Conservation (phyloP, 805 yeast species). For the Yarrowia sp. region DNA sequence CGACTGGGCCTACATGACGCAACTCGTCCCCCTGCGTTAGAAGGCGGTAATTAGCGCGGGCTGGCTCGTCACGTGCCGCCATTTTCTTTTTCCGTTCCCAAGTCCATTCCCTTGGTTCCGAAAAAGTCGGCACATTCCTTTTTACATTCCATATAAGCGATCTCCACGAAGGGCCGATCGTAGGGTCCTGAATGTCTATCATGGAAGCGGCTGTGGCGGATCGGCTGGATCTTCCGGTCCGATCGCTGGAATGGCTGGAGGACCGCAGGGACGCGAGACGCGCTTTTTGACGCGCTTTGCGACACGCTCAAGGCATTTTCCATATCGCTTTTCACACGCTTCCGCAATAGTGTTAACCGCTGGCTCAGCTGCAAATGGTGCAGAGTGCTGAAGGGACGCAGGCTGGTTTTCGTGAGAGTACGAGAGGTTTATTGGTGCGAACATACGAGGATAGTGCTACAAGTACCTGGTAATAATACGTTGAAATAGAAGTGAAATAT, state of each 20-base stretch:
- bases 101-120: too few species aligned
- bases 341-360: slow-evolving; percentile 7
- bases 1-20: too few species aligned
- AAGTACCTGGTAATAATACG: too few species aligned
- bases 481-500: too few species aligned
- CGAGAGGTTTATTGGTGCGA: too few species aligned
- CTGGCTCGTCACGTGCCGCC: neutral
- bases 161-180: neutral
- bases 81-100: neutral
- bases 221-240: neutral
- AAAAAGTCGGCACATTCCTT: slow-evolving; percentile 8
- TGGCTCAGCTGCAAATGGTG: neutral
- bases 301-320: neutral
- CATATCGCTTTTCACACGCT: neutral
- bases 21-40: neutral
- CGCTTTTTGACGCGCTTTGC: neutral
- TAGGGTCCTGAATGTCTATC: neutral
- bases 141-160: slow-evolving; percentile 9
- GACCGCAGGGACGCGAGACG: too few species aligned
- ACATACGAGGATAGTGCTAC: too few species aligned
- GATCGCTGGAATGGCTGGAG: neutral
- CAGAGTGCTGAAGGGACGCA: neutral
- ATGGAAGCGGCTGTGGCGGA: slow-evolving; percentile 13
- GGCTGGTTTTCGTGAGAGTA: too few species aligned
- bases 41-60: neutral